Evolutionary conservation across 2,329 filamentous ascomycete genomes (phyloP), one percentile per base, ranked within the genome.

Genomic region (Monilinia aucupariae): DNA sequence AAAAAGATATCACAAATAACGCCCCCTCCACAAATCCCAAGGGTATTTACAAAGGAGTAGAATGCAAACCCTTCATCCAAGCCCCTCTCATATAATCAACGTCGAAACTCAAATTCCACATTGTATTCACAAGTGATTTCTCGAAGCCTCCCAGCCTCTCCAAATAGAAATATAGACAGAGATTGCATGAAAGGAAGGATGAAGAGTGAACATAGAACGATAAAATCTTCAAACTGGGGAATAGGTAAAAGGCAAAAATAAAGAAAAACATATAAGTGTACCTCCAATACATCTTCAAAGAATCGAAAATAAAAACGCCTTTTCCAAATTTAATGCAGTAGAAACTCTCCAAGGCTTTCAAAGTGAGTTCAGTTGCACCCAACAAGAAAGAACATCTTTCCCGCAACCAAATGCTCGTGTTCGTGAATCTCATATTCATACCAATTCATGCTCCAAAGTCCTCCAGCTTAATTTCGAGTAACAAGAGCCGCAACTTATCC

Each of bases 31-130:
- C 49, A 25, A 55, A 55, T 54, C 39, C 59, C 30, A 54, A 61
- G 59, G 59, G 59, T 61, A 61, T 61, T 61, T 55, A 61, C 59
- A 61, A 55, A 56, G 39, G 59, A 61, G 49, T 32, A 61, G 32
- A 61, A 55, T 47, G 59, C 59, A 39, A 55, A 54, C 30, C 49
- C 22, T 22, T 49, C 49, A 61, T 54, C 49, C 27, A 53, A 32
- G 17, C 27, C 53, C 27, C 22, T 47, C 27, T 56, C 53, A 47
- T 15, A 47, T n/a, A n/a, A 45, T 56, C 39, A 45, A 45, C 22
- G 27, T 22, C 41, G 12, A 45, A 53, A 32, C 10, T 61, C 39
- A 27, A 61, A 61, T 27, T 30, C 34, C 59, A 45, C n/a, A n/a
- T 54, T 27, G 50, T 34, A 9, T 12, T 39, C 13, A 47, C 27